Conservation (phyloP, 2,329 filamentous ascomycete genomes). For the Ceratocystis harringtonii region DNA sequence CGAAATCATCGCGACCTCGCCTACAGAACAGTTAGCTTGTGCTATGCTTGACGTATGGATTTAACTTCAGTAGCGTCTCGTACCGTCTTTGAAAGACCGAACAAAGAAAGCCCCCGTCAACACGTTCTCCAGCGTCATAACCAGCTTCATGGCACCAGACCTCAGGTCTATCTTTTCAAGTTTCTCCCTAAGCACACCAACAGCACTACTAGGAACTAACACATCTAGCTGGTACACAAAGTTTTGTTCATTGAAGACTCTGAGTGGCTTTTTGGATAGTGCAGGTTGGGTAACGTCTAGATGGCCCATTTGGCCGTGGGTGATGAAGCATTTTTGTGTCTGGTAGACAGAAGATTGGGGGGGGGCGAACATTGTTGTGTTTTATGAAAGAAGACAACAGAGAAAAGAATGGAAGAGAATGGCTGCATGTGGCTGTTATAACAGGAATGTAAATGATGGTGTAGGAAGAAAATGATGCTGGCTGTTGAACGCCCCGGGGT, state of each 20-base stretch:
- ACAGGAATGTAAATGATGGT: background rate
- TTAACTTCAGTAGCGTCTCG: conserved; percentile 8
- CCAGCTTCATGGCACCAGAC: conserved; percentile 49
- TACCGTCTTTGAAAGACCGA: conserved; percentile 70
- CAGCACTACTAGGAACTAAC: conserved; percentile 52
- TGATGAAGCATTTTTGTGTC: conserved; percentile 57
- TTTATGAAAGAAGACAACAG: background rate
- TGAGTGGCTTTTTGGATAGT: conserved; percentile 54
- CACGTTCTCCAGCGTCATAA: conserved; percentile 57
- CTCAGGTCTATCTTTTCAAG: conserved; percentile 21
- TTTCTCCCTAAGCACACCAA: conserved; percentile 37
- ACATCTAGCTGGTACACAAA: conserved; percentile 60
- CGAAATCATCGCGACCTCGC: conserved; percentile 70
- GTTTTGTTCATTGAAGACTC: conserved; percentile 49
- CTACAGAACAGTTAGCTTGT: conserved; percentile 29
- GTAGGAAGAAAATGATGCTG: background rate
- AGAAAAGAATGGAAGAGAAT: background rate
- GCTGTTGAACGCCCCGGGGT: background rate
- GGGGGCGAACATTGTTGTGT: conserved; percentile 31
- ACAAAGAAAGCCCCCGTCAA: conserved; percentile 64
- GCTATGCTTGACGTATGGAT: background rate
- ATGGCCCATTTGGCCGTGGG: conserved; percentile 51
- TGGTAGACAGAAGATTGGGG: conserved; percentile 35
- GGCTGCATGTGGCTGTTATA: too few species aligned
- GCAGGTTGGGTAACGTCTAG: conserved; percentile 57